Evolutionary conservation across 179 eudicot genomes (phyloP), one percentile per base, ranked within the genome.

Genomic region (Silene vulgaris): DNA sequence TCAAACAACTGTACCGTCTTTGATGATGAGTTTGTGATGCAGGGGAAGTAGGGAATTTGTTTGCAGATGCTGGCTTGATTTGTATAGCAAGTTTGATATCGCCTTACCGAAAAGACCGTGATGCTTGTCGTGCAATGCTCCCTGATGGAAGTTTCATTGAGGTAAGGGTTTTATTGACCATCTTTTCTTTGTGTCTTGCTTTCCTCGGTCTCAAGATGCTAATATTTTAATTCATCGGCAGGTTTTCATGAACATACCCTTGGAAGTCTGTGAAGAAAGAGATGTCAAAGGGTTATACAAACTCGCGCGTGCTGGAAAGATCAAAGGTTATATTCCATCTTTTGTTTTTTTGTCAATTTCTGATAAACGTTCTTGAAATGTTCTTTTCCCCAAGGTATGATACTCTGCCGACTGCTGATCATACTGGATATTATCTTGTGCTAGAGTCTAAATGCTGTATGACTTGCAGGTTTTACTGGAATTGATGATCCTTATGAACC

Each of bases 241-340:
- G 98, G 96, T 93, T 71, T 93, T 89, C 76, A 84, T 93, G 92
- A 88, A 93, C 86, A 88, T 88, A 79, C 93, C 98, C 74, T 82
- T 93, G 50, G 91, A 88, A 74, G 77, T 93, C 62, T 93, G 98
- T 83, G 98, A 93, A 84, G 85, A 76, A 83, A 84, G 98, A 80
- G 98, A 93, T 72, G 86, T 89, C 50, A 93, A 93, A 91, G 98
- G 98, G 52, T 87, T 93, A 65, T 93, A 93, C 86, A 93, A 93
- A 87, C 97, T 91, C 82, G 98, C 98, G 13, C 90, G 98, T 28
- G 96, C 97, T 43, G 98, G 98, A 73, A 91, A 93, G 79, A 88
- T 91, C 73, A 93, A 89, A 90, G 97, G 96, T 93, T 54, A 37
- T 12, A 3, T 59, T 52, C 56, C 50, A 0, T 48, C 37, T 21